phyloP scores from a whole-genome alignment of 176 grass and related monocot genomes.

The Bothriochloa decipiens region DNA sequence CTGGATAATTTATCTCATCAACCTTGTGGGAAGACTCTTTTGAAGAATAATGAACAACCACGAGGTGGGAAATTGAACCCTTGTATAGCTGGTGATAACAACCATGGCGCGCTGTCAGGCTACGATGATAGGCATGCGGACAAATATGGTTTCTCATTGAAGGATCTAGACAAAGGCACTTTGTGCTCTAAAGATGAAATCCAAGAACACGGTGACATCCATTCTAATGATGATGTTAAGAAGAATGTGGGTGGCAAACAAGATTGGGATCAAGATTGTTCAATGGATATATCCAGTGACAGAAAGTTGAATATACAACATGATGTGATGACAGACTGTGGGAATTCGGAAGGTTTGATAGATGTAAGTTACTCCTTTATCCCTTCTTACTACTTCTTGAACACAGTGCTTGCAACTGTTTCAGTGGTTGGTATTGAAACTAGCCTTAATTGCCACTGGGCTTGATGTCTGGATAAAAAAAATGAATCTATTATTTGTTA shows the following conservation, averaged over 20 bases:
- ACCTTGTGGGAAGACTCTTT: conserved; percentile 34
- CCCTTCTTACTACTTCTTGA: conserved; percentile 12
- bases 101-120: conserved; percentile 11
- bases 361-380: conserved; percentile 52
- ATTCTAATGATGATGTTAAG: conserved; percentile 38
- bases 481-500: neutral
- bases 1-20: conserved; percentile 42
- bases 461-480: neutral
- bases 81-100: conserved; percentile 31
- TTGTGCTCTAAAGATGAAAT: conserved; percentile 40
- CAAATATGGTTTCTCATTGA: conserved; percentile 32
- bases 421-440: conserved; percentile 7
- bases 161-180: conserved; percentile 33
- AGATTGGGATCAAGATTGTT: conserved; percentile 46
- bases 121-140: conserved; percentile 30
- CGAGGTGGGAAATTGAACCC: conserved; percentile 30
- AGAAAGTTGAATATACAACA: conserved; percentile 44
- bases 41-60: conserved; percentile 33
- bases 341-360: conserved; percentile 58
- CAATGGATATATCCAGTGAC: conserved; percentile 31
- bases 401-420: conserved; percentile 8
- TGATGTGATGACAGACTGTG: conserved; percentile 36
- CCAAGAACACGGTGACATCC: conserved; percentile 33
- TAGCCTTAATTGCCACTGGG: neutral
- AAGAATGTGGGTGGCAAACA: conserved; percentile 38